Conservation (phyloP, 202 grass and related monocot species). For the Tripidium arundinaceum region DNA sequence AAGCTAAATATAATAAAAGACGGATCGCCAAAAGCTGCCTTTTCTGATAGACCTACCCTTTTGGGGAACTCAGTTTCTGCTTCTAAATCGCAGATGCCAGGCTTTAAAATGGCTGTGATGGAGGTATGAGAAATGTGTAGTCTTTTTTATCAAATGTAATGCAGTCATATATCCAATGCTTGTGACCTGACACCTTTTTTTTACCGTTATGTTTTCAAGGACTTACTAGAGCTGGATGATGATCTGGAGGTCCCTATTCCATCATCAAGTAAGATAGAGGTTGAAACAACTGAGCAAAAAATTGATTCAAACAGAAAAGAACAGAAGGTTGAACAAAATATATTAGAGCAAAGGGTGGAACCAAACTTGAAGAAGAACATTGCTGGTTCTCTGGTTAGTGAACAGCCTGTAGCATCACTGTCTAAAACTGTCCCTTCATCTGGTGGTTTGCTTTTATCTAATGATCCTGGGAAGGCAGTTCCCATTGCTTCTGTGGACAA, state of each 20-base stretch:
- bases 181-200: slow-evolving; percentile 1
- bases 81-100: slow-evolving; percentile 30
- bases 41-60: slow-evolving; percentile 33
- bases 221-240: slow-evolving; percentile 49
- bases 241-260: slow-evolving; percentile 29
- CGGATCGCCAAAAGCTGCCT: slow-evolving; percentile 23
- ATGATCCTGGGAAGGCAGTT: slow-evolving; percentile 36
- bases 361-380: slow-evolving; percentile 24
- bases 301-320: slow-evolving; percentile 29
- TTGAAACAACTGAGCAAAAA: slow-evolving; percentile 26
- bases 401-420: slow-evolving; percentile 13
- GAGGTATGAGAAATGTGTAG: slow-evolving; percentile 39
- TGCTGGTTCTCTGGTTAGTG: slow-evolving; percentile 22
- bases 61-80: slow-evolving; percentile 25
- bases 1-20: slow-evolving; percentile 25
- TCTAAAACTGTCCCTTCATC: slow-evolving; percentile 7
- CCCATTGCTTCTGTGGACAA: slow-evolving; percentile 14
- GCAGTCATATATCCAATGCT: not conserved
- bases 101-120: slow-evolving; percentile 51
- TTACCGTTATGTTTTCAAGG: slow-evolving; percentile 31
- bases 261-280: slow-evolving; percentile 10
- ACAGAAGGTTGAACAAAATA: slow-evolving; percentile 40
- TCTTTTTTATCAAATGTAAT: not conserved
- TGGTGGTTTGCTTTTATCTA: slow-evolving; percentile 40
- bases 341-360: slow-evolving; percentile 34